Conservation (phyloP, 352 stramenopile species). For the Pythium myriotylum region DNA sequence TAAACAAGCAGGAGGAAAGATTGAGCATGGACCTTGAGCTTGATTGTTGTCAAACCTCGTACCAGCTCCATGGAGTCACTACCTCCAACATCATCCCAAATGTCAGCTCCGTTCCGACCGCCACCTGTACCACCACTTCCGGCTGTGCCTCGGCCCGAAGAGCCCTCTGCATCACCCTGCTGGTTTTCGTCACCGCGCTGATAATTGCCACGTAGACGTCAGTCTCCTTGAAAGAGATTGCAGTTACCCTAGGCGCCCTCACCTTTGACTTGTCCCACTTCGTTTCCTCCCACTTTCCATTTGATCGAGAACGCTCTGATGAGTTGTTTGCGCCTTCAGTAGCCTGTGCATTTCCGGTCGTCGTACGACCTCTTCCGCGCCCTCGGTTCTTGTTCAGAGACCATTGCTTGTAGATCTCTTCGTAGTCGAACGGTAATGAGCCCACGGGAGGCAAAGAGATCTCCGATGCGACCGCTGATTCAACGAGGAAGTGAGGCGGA, state of each 20-base stretch:
- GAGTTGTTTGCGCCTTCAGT: conserved; percentile 30
- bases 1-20: conserved; percentile 4
- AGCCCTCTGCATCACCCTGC: conserved; percentile 46
- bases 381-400: conserved; percentile 79
- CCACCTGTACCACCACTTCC: conserved; percentile 15
- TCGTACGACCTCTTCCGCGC: conserved; percentile 67
- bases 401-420: conserved; percentile 90
- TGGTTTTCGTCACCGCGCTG: conserved; percentile 34
- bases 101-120: conserved; percentile 46
- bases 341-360: conserved; percentile 26
- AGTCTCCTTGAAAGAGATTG: not conserved
- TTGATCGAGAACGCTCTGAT: conserved; percentile 48
- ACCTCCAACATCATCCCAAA: conserved; percentile 70
- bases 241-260: not conserved
- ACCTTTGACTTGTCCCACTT: conserved; percentile 55
- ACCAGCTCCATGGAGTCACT: conserved; percentile 27
- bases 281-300: conserved; percentile 56
- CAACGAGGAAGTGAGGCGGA: conserved; percentile 55
- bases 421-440: conserved; percentile 83
- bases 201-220: not conserved
- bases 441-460: conserved; percentile 68
- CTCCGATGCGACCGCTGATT: conserved; percentile 69
- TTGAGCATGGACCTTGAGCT: not conserved
- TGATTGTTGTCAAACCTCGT: conserved; percentile 1
- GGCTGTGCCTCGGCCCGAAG: conserved; percentile 61